phyloP scores from a whole-genome alignment of 192 early-diverging fungal genomes.

The Umbelopsis ramanniana region DNA sequence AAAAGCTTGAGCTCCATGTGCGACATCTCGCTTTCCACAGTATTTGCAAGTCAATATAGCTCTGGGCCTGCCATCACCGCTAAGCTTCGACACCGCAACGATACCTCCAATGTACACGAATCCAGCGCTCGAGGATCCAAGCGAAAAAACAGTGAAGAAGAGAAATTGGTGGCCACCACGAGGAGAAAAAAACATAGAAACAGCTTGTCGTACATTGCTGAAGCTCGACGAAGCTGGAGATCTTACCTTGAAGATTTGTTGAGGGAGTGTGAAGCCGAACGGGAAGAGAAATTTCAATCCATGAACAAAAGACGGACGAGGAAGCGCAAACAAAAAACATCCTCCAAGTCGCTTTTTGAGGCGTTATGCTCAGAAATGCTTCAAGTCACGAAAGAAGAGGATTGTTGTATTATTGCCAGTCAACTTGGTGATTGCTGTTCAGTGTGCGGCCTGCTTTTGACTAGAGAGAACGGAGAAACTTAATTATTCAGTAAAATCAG shows the following conservation, averaged over 20 bases:
- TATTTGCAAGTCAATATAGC: background rate
- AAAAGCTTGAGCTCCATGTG: background rate
- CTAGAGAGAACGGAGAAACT: background rate
- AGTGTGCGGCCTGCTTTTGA: constrained; percentile 4
- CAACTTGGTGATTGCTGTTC: constrained; percentile 21
- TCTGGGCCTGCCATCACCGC: constrained; percentile 12
- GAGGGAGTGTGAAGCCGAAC: background rate
- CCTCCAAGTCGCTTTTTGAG: background rate
- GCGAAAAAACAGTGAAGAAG: background rate
- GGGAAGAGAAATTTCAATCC: background rate
- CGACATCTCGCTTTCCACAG: background rate
- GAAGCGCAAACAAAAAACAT: constrained; percentile 7
- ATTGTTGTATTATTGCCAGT: constrained; percentile 13
- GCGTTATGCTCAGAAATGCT: constrained; percentile 14
- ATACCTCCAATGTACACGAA: background rate
- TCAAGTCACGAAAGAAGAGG: constrained; percentile 4
- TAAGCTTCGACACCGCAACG: constrained; percentile 13
- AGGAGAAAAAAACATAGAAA: background rate
- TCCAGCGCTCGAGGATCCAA: background rate
- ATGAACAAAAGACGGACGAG: constrained; percentile 11
- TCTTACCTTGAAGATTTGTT: constrained; percentile 6
- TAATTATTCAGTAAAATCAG: background rate
- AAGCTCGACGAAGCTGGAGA: background rate
- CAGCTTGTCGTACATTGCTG: background rate
- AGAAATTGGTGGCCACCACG: background rate